A percentile compares a stretch with the other conserved stretches of the same genome.
Conservation (phyloP, 805 yeast species). For the Teunomyces tritomae region DNA sequence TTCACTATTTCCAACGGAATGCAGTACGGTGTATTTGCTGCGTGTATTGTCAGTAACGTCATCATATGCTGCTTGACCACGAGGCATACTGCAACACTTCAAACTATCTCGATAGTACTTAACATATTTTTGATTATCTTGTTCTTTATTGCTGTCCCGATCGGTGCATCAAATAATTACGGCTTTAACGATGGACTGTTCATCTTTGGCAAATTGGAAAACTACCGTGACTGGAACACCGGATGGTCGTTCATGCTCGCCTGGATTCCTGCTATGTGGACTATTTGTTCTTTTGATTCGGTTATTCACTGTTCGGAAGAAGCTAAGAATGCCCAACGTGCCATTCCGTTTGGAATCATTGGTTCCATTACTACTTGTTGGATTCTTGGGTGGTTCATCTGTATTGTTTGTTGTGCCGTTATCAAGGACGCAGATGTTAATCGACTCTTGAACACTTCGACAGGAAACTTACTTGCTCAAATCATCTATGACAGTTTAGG, state of each 20-base stretch:
- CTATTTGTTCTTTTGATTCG: constrained; percentile 71
- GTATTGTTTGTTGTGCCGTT: constrained; percentile 54
- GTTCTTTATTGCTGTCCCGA: constrained; percentile 62
- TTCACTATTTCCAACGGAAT: constrained; percentile 54
- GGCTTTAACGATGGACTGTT: constrained; percentile 39
- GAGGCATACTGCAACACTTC: constrained; percentile 54
- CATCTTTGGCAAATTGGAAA: constrained; percentile 54
- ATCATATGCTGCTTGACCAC: constrained; percentile 56
- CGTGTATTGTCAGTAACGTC: constrained; percentile 53
- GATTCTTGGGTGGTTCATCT: constrained; percentile 55
- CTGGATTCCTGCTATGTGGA: constrained; percentile 72
- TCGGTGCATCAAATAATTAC: constrained; percentile 44
- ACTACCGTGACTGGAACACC: constrained; percentile 52
- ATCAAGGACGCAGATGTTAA: constrained; percentile 46
- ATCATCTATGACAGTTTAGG: constrained; percentile 62
- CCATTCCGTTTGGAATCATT: constrained; percentile 65
- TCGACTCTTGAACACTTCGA: constrained; percentile 39
- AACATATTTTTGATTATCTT: constrained; percentile 53
- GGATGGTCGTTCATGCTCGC: constrained; percentile 60
- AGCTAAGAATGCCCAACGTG: constrained; percentile 57
- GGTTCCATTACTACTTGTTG: constrained; percentile 59
- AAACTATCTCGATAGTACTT: constrained; percentile 53
- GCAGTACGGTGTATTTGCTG: constrained; percentile 65
- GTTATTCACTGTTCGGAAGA: constrained; percentile 75
- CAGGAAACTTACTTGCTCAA: constrained; percentile 68